Conservation (phyloP, 768 basidiomycete species). For the Agaricus blazei region DNA sequence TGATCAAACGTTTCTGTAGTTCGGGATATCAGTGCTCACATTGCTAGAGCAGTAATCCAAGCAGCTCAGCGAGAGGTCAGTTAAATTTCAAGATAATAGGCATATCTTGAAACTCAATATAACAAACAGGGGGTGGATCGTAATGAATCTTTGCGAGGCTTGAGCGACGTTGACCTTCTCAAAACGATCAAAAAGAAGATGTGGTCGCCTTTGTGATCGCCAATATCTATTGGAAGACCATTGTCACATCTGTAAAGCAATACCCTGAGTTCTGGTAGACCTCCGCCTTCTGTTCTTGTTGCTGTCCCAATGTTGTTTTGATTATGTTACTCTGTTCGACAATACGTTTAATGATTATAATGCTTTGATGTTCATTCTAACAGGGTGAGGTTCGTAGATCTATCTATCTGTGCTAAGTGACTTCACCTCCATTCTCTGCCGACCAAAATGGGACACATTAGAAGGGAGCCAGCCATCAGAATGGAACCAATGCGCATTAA, state of each 20-base stretch:
- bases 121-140: conserved; percentile 46
- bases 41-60: conserved; percentile 73
- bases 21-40: conserved; percentile 75
- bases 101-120: conserved; percentile 1
- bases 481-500: no score
- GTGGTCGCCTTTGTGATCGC: conserved; percentile 47
- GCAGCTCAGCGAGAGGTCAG: conserved; percentile 66
- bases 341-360: no score
- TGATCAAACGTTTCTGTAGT: conserved; percentile 29
- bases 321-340: background rate
- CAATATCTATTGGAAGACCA: background rate
- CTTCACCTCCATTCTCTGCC: no score
- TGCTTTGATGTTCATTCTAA: no score
- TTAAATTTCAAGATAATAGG: background rate
- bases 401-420: no score
- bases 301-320: background rate
- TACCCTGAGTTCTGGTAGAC: background rate
- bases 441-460: no score
- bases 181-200: conserved; percentile 57
- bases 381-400: no score
- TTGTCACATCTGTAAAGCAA: background rate
- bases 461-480: no score
- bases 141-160: conserved; percentile 43
- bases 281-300: background rate
- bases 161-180: conserved; percentile 52